Base-by-base conservation (phyloP, 2,329 filamentous ascomycete species). In the Cyphellophora europaea region DNA sequence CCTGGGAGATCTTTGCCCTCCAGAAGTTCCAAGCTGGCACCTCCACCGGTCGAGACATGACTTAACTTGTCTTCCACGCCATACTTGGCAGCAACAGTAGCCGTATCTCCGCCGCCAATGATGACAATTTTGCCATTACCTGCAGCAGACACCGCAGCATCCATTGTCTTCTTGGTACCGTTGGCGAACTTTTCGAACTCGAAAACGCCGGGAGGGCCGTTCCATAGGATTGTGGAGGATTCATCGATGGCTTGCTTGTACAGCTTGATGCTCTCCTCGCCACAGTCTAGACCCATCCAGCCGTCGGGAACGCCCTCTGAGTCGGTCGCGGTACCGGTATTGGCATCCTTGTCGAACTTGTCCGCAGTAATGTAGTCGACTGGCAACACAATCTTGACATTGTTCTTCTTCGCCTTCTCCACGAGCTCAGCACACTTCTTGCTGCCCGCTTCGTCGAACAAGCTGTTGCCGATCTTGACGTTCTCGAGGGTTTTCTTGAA, bases 401-500 rank as follows among this genome's bases (percentile, higher is more conserved):
- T 80, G 74, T 96, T 84, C 70, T 81, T 79, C 81, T 94, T 87
- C 52, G 93, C 91, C 79, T 96, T 98, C 66, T 89, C 81, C 45
- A 94, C 74, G 47, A 98, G 76, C 53, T 83, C 71, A 43, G 72
- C 77, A 40, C 96, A 89, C 27, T 84, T 95, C 78, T 95, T 86
- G 71, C 82, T 75, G 51, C 91, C 91, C 34, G 81, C 81, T 71
- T 95, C 85, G 54, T 98, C 91, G 59, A 93, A 98, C 53, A 98
- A 74, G 34, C 70, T 91, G 69, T 79, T 79, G 43, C 91, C 91
- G 49, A 98, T 98, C 63, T 79, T 74, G 55, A 96, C 79, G 58
- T 75, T 72, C 66, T 95, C 77, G 38, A 96, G 75, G n/a, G 86
- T 89, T 77, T 98, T 98, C 77, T 96, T 96, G 77, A 98, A 98